phyloP scores from a whole-genome alignment of 129 eudicot species.

The sunflower (Helianthus annuus) region HanXRQr2.0-SUNRISE NC_035436.2:156281231-156281730 shows the following conservation, averaged over 20 bases:
- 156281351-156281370: slow-evolving; percentile 41
- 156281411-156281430: slow-evolving; percentile 47
- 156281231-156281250: slow-evolving; percentile 41
- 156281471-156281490: slow-evolving; percentile 36
- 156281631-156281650: slow-evolving; percentile 32
- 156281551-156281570: slow-evolving; percentile 42
- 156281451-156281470: slow-evolving; percentile 38
- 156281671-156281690: slow-evolving; percentile 30
- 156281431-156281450: slow-evolving; percentile 38
- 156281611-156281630: slow-evolving; percentile 42
- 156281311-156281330: slow-evolving; percentile 47
- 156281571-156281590: slow-evolving; percentile 26
- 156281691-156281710: slow-evolving; percentile 42
- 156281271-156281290: slow-evolving; percentile 35
- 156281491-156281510: slow-evolving; percentile 39
- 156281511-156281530: slow-evolving; percentile 34
- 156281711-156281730: slow-evolving; percentile 41
- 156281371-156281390: slow-evolving; percentile 25
- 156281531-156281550: slow-evolving; percentile 25
- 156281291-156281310: slow-evolving; percentile 39
- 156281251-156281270: slow-evolving; percentile 43
- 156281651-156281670: slow-evolving; percentile 40
- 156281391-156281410: slow-evolving; percentile 28
- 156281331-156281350: slow-evolving; percentile 32
- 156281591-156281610: slow-evolving; percentile 48